phyloP scores from a whole-genome alignment of 2,329 filamentous ascomycete species.

The Proliferodiscus dingleyae region DNA sequence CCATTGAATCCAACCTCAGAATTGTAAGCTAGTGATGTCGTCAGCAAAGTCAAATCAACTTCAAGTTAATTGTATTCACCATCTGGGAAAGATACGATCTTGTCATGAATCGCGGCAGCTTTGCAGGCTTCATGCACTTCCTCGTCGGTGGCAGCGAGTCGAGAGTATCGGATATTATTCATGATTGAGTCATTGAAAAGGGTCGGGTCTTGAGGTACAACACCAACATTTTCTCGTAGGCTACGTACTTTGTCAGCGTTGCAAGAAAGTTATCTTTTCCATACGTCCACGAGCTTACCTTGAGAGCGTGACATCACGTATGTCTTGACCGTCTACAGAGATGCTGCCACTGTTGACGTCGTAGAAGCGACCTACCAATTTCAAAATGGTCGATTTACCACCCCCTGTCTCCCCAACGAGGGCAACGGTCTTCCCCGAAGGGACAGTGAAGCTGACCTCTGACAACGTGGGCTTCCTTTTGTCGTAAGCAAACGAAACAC shows the following conservation, averaged over 20 bases:
- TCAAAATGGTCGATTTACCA: conserved; percentile 40
- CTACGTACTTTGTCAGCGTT: conserved; percentile 11
- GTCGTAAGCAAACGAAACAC: conserved; percentile 36
- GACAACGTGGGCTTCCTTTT: conserved; percentile 30
- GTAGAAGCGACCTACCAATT: conserved; percentile 42
- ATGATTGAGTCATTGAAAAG: conserved; percentile 50
- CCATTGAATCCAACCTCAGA: conserved; percentile 39
- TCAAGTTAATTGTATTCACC: conserved; percentile 40
- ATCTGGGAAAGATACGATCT: conserved; percentile 51
- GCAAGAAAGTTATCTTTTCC: background rate
- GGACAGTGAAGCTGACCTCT: conserved; percentile 33
- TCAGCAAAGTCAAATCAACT: background rate
- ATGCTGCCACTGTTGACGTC: conserved; percentile 37
- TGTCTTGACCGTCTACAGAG: conserved; percentile 34
- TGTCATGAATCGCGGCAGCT: conserved; percentile 54
- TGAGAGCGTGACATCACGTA: conserved; percentile 39
- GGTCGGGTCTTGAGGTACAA: conserved; percentile 54
- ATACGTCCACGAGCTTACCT: conserved; percentile 37
- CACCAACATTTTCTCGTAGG: conserved; percentile 41
- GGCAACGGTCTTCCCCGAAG: conserved; percentile 38
- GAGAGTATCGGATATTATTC: conserved; percentile 31
- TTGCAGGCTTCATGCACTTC: conserved; percentile 44
- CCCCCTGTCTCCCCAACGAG: conserved; percentile 43
- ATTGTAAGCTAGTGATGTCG: conserved; percentile 33
- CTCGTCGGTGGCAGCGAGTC: conserved; percentile 24